Evolutionary conservation across 1,139 yeast genomes (phyloP).

Genomic region (Yamadazyma pseudoaaseri): DNA sequence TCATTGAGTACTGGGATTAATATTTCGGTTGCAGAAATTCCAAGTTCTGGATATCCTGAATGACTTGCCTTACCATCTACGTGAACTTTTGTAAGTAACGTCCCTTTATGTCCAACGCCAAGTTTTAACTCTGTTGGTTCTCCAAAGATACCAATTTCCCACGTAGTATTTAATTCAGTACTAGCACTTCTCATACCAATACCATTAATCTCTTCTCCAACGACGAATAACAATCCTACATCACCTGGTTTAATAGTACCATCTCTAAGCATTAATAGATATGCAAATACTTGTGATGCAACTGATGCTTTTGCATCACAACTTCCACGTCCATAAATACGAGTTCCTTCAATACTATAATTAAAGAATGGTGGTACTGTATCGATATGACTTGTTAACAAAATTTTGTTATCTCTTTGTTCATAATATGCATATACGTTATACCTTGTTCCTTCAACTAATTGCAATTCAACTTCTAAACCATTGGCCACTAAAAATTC

Average conservation of each 20-base stretch:
- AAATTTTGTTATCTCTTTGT: slow-evolving; percentile 44
- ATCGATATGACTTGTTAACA: slow-evolving; percentile 66
- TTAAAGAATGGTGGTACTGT: slow-evolving; percentile 70
- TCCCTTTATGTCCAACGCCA: slow-evolving; percentile 72
- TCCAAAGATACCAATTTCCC: slow-evolving; percentile 68
- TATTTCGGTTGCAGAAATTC: slow-evolving; percentile 60
- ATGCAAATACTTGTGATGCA: slow-evolving; percentile 59
- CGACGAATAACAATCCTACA: slow-evolving; percentile 58
- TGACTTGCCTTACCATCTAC: slow-evolving; percentile 63
- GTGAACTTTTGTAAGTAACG: slow-evolving; percentile 36
- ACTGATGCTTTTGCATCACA: slow-evolving; percentile 71
- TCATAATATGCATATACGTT: slow-evolving; percentile 68
- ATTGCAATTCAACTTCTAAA: slow-evolving; percentile 49
- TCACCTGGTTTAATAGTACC: slow-evolving; percentile 51
- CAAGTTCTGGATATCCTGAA: slow-evolving; percentile 70
- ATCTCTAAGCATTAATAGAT: slow-evolving; percentile 38
- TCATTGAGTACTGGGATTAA: slow-evolving; percentile 48
- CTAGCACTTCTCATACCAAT: slow-evolving; percentile 53
- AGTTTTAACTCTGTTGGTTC: slow-evolving; percentile 73
- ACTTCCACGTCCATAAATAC: slow-evolving; percentile 64
- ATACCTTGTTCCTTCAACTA: slow-evolving; percentile 34
- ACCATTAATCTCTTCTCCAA: slow-evolving; percentile 68
- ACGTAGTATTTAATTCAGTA: slow-evolving; percentile 38
- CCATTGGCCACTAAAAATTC: slow-evolving; percentile 40
- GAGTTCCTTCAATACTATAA: slow-evolving; percentile 47